Percentiles rank a stretch among this genome's conserved stretches.
phyloP scores from a whole-genome alignment of 202 grass and related monocot species.

The Cymbopogon flexuosus region DNA sequence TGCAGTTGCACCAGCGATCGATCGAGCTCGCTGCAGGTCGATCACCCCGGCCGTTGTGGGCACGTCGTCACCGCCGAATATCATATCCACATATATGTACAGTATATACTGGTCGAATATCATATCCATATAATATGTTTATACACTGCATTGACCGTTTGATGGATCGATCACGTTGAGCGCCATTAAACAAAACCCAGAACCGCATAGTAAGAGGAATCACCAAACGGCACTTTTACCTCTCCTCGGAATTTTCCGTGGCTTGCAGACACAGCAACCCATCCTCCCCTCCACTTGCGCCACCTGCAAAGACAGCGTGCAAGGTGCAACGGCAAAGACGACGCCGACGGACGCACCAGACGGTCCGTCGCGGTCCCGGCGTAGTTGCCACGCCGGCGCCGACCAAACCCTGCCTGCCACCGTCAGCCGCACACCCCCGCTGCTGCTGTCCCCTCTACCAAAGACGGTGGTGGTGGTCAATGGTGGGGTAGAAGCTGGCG shows the following conservation, averaged over 20 bases:
- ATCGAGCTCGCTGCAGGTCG: no score
- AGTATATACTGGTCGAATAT: background rate
- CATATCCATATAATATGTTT: background rate
- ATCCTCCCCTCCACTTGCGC: conserved; percentile 23
- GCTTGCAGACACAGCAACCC: conserved; percentile 40
- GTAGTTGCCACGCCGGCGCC: conserved; percentile 50
- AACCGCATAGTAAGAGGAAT: conserved; percentile 15
- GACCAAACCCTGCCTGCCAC: conserved; percentile 1
- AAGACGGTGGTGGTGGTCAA: background rate
- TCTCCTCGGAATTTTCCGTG: conserved; percentile 1
- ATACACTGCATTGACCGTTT: conserved; percentile 13
- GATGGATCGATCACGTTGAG: background rate
- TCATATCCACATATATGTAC: background rate
- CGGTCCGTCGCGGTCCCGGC: conserved; percentile 5
- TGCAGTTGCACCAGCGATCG: background rate
- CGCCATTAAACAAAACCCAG: conserved; percentile 15
- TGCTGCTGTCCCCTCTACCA: background rate
- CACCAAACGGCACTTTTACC: conserved; percentile 21
- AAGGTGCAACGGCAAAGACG: conserved; percentile 29
- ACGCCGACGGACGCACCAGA: background rate
- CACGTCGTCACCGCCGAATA: background rate
- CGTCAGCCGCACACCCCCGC: background rate
- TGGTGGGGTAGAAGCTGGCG: background rate
- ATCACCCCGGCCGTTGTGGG: no score
- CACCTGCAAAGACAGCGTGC: conserved; percentile 6